phyloP scores from a whole-genome alignment of 331 rosid species.

The Quercus lobata region DNA sequence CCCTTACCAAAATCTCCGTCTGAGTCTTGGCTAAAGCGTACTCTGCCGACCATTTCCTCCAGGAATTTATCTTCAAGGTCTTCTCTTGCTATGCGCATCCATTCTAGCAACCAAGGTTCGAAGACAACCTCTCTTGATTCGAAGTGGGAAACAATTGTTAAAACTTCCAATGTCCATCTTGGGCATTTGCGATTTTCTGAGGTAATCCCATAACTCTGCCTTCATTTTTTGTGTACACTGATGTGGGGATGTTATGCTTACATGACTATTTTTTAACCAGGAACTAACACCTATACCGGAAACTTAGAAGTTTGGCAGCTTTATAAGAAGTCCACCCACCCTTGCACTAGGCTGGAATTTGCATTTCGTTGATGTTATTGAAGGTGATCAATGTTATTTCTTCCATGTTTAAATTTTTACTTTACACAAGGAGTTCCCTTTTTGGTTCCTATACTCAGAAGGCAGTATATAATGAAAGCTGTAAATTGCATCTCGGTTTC shows the following conservation, averaged over 20 bases:
- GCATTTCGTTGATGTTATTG: slow-evolving; percentile 8
- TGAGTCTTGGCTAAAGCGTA: slow-evolving; percentile 88
- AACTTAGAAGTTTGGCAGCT: slow-evolving; percentile 34
- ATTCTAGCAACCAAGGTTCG: slow-evolving; percentile 19
- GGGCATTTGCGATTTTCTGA: slow-evolving; percentile 46
- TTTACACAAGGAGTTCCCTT: slow-evolving; percentile 9
- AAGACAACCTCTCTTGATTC: slow-evolving; percentile 21
- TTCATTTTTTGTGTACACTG: slow-evolving; percentile 3
- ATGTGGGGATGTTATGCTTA: slow-evolving; percentile 6
- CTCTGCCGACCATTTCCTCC: slow-evolving; percentile 59
- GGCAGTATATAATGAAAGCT: slow-evolving; percentile 20
- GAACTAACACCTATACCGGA: slow-evolving; percentile 62
- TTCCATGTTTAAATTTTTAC: background rate
- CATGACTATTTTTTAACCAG: slow-evolving; percentile 31
- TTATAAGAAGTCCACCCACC: slow-evolving; percentile 14
- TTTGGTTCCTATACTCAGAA: slow-evolving; percentile 2
- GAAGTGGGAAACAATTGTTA: slow-evolving; percentile 55
- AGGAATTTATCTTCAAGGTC: slow-evolving; percentile 35
- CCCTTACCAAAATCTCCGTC: slow-evolving; percentile 88
- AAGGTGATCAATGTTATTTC: background rate
- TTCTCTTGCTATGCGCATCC: slow-evolving; percentile 28
- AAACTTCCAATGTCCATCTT: slow-evolving; percentile 36
- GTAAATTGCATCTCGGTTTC: slow-evolving; percentile 30
- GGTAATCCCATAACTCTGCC: slow-evolving; percentile 39
- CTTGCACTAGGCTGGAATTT: slow-evolving; percentile 17